phyloP scores from a whole-genome alignment of 2,329 filamentous ascomycete genomes.

The Intubia oerlemansii region DNA sequence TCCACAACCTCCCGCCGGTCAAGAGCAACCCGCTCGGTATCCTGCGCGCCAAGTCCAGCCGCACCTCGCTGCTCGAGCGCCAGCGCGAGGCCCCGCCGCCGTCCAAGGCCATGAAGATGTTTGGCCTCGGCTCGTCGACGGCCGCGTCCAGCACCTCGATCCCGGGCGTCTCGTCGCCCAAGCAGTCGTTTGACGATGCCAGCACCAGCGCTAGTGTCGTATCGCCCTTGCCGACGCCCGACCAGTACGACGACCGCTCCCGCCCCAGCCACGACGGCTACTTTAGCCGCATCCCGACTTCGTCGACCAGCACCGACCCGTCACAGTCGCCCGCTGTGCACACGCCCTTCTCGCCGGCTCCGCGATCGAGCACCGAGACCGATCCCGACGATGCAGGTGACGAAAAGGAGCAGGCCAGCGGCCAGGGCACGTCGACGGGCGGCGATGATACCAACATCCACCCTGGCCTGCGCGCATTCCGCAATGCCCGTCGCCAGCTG shows the following conservation, averaged over 20 bases:
- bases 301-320: too few species aligned
- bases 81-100: conserved; percentile 12
- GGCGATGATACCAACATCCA: conserved; percentile 20
- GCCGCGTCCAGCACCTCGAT: too few species aligned
- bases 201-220: too few species aligned
- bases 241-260: conserved; percentile 1
- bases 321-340: background rate
- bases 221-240: background rate
- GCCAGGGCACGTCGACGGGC: too few species aligned
- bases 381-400: conserved; percentile 4
- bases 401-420: conserved; percentile 8
- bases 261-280: too few species aligned
- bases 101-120: conserved; percentile 23
- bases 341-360: background rate
- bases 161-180: conserved; percentile 17
- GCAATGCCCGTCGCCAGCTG: conserved; percentile 33
- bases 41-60: conserved; percentile 29
- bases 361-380: conserved; percentile 3
- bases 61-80: conserved; percentile 37
- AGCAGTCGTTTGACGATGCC: conserved; percentile 15
- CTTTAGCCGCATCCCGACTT: background rate
- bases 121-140: background rate
- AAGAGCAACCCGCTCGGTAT: background rate
- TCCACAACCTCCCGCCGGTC: too few species aligned
- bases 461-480: conserved; percentile 32